phyloP scores from a whole-genome alignment of 2,329 filamentous ascomycete species.

The Xylariales sp. region DNA sequence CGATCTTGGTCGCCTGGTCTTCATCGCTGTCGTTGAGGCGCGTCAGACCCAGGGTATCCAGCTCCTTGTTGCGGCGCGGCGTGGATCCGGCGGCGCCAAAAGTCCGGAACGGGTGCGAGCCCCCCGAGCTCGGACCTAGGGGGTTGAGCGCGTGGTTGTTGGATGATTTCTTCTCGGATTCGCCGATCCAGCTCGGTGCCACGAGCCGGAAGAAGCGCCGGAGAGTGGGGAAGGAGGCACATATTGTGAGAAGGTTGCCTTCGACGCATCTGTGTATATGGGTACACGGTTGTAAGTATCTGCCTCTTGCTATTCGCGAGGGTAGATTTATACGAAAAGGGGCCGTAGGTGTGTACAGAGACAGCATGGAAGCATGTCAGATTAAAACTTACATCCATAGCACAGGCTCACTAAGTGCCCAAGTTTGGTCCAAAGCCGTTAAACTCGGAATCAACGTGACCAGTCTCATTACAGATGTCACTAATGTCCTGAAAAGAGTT shows the following conservation, averaged over 20 bases:
- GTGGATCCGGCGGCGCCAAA: not conserved
- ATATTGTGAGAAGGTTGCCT: constrained; percentile 20
- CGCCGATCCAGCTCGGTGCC: constrained; percentile 20
- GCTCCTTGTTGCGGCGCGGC: too few relatives aligned
- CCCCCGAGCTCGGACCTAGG: too few relatives aligned
- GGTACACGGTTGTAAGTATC: not conserved
- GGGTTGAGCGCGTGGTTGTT: not conserved
- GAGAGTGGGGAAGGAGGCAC: constrained; percentile 29
- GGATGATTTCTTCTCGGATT: not conserved
- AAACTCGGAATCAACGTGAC: constrained; percentile 20
- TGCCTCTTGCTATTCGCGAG: not conserved
- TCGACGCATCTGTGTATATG: constrained; percentile 24
- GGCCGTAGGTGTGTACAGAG: not conserved
- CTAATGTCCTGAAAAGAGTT: constrained; percentile 21
- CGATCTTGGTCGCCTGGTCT: too few relatives aligned
- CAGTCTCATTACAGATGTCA: constrained; percentile 26
- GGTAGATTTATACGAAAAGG: not conserved
- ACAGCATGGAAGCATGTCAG: not conserved
- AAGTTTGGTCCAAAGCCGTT: constrained; percentile 19
- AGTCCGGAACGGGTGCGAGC: not conserved
- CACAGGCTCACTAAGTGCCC: constrained; percentile 10
- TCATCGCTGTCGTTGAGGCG: too few relatives aligned
- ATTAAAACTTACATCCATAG: not conserved
- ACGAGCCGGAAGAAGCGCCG: constrained; percentile 29
- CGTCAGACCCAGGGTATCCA: not conserved